Evolutionary conservation across 371 early-diverging fungal genomes (phyloP), one percentile per base, ranked within the genome.

Genomic region (Smittium mucronatum): DNA sequence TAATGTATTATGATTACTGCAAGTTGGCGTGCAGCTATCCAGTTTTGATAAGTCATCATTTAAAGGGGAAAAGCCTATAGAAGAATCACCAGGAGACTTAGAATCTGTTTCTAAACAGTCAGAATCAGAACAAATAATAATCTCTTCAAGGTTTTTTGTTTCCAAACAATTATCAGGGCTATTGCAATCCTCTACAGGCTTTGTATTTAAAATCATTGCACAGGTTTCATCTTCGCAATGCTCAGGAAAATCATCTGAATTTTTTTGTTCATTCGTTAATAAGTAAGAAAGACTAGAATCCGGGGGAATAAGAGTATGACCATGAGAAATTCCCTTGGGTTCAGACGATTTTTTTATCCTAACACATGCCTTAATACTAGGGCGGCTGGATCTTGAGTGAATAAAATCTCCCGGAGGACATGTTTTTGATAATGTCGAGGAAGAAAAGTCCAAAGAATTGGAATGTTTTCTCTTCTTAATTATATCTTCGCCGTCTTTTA

Each of bases 191-290:
- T 47, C 47, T 47, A 21, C 11, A 5, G 47, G 21, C 21, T 47
- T 5, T 11, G 47, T 47, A 28, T 59, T 59, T 15, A 59, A 28
- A 59, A 59, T 59, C 8, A 59, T 2, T 2, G 59, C 59, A 59
- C 59, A 59, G 11, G 59, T 59, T 59, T 59, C 59, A 28, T 59
- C 59, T 11, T 59, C 26, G 59, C 59, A 59, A 28, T 59, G 59
- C 25, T 47, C 47, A 47, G 47, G 21, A 47, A 59, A n/a, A 16
- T 59, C 59, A 59, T 2, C 28, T 8, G 16, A 21, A 70, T 57
- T 77, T 59, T 75, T 78, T 36, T 73, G 76, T 36, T 75, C 80
- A 26, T 75, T 78, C 16, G 73, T 74, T n/a, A n/a, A n/a, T n/a
- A n/a, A n/a, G 5, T 59, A 15, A 5, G 2, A 28, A 28, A 5